Conservation (phyloP, 1,139 yeast genomes). For the Pichia sp. region DNA sequence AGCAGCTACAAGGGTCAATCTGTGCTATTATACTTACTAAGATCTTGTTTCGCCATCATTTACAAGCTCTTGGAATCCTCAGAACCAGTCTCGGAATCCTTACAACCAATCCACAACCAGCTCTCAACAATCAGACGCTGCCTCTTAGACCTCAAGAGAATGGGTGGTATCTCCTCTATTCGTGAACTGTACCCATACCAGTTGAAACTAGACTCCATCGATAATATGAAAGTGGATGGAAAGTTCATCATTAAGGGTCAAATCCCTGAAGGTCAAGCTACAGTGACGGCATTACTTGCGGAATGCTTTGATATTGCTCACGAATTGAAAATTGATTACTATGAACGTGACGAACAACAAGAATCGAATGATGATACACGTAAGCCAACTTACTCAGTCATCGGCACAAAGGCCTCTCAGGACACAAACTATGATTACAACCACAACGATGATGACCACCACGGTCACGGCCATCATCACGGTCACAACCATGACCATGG, state of each 20-base stretch:
- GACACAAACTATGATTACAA: constrained; percentile 28
- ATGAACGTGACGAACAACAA: constrained; percentile 38
- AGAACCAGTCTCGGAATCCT: constrained; percentile 91
- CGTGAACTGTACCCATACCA: constrained; percentile 94
- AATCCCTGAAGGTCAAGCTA: constrained; percentile 96
- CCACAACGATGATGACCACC: constrained; percentile 19
- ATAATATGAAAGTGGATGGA: constrained; percentile 81
- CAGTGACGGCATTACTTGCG: constrained; percentile 79
- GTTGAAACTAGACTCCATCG: constrained; percentile 84
- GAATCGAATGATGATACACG: constrained; percentile 17
- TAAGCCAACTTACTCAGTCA: constrained; percentile 19
- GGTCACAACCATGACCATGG: too few relatives aligned
- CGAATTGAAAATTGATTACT: constrained; percentile 83
- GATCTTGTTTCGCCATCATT: constrained; percentile 85
- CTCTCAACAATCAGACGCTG: constrained; percentile 86
- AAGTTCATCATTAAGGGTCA: constrained; percentile 81
- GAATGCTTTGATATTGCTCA: constrained; percentile 92
- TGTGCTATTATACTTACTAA: constrained; percentile 65
- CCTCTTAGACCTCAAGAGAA: constrained; percentile 77
- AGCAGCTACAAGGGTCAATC: constrained; percentile 47
- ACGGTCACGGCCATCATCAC: too few relatives aligned
- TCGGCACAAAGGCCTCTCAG: constrained; percentile 26
- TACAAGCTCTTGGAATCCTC: constrained; percentile 84
- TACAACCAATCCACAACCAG: constrained; percentile 91
- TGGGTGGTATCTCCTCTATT: constrained; percentile 82